A percentile compares a stretch with the other conserved stretches of the same genome.
Conservation (phyloP, 192 early-diverging fungal species). For the Anaeromyces robustus region DNA sequence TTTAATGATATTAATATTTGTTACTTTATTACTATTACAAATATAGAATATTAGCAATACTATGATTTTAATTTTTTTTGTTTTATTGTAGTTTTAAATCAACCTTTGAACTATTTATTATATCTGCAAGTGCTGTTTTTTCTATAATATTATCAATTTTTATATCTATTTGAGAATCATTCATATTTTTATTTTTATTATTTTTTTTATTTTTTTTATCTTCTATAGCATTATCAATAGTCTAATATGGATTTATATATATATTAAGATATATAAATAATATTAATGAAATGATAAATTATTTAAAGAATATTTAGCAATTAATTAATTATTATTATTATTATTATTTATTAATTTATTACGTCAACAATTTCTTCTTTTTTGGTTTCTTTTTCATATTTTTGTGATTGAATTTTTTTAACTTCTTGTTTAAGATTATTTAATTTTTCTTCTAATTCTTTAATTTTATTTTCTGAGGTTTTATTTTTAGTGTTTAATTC, state of each 20-base stretch:
- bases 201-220: neutral
- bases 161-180: neutral
- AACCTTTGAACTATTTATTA: neutral
- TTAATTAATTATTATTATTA: neutral
- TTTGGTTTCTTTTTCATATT: neutral
- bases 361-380: neutral
- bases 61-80: no score
- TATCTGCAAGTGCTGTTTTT: neutral
- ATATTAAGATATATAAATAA: no score
- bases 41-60: no score
- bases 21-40: no score
- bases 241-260: neutral
- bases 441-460: neutral
- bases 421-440: neutral
- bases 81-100: no score
- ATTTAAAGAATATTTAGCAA: neutral
- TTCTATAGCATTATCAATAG: neutral
- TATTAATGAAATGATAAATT: no score
- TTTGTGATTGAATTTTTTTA: neutral
- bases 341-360: neutral
- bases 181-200: neutral
- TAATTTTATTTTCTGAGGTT: neutral
- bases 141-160: neutral
- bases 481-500: neutral
- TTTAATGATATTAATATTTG: no score